Percentiles rank a stretch among this genome's conserved stretches.
These are phyloP conservation scores for Calonectria pauciramosa DNA, from an alignment of 2,329 filamentous ascomycete species.

Conservation along the genomic window DNA sequence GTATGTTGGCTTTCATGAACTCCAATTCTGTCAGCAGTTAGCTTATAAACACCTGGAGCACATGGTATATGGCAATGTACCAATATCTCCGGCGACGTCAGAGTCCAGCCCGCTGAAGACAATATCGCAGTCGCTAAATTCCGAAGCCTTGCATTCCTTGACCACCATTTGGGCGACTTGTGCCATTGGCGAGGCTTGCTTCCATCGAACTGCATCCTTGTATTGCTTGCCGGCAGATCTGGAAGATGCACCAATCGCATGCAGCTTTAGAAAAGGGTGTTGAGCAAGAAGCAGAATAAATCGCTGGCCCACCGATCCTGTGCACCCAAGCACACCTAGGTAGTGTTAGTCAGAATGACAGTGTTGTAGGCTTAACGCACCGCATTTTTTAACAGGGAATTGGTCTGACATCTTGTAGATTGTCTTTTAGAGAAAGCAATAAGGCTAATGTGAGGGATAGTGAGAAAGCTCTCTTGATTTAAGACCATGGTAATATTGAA, in stretches of 20 bases:
- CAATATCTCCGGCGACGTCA: conserved; percentile 91
- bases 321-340: conserved; percentile 85
- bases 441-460: too few relatives aligned
- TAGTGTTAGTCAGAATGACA: conserved; percentile 15
- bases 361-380: conserved; percentile 53
- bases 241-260: conserved; percentile 91
- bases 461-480: background rate
- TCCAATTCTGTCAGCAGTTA: conserved; percentile 76
- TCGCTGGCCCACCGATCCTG: conserved; percentile 93
- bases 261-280: conserved; percentile 88
- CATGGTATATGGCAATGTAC: conserved; percentile 61
- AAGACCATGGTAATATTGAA: too few relatives aligned
- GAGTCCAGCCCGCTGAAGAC: conserved; percentile 94
- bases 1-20: conserved; percentile 88
- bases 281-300: conserved; percentile 93
- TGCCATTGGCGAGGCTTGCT: conserved; percentile 88
- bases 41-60: background rate
- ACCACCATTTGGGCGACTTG: conserved; percentile 85
- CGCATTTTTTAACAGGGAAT: conserved; percentile 71
- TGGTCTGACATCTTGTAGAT: conserved; percentile 42
- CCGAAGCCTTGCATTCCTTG: conserved; percentile 83
- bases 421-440: background rate
- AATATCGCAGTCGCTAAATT: conserved; percentile 91
- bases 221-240: conserved; percentile 94
- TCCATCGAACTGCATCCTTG: conserved; percentile 94